Percentiles rank a stretch among this genome's conserved stretches.
These are phyloP conservation scores for Globisporangium abappressorium DNA, from an alignment of 352 stramenopile genomes.

Conservation along the genomic window DNA sequence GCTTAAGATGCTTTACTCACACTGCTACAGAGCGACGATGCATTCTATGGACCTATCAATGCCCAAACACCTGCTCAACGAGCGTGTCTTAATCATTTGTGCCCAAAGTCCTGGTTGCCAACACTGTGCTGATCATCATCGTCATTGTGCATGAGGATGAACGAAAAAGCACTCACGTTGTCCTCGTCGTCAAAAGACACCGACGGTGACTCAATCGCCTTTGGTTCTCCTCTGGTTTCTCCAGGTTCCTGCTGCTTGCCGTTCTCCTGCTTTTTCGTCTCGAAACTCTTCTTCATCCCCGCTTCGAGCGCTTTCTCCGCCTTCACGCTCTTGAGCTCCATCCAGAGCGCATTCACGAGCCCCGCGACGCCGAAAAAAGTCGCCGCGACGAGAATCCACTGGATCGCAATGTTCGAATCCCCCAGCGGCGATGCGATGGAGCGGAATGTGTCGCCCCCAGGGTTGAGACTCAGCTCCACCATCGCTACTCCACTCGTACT, in stretches of 20 bases:
- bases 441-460: constrained; percentile 58
- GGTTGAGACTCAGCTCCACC: constrained; percentile 52
- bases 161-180: constrained; percentile 30
- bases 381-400: constrained; percentile 39
- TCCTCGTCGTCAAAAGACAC: constrained; percentile 10
- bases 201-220: neutral
- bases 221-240: neutral
- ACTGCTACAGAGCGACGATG: neutral
- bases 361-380: constrained; percentile 42
- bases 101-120: neutral
- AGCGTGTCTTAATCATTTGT: constrained; percentile 1
- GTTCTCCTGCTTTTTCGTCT: neutral
- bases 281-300: neutral
- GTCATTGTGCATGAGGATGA: constrained; percentile 52
- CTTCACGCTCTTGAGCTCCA: constrained; percentile 19
- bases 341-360: constrained; percentile 54
- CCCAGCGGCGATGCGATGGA: constrained; percentile 16
- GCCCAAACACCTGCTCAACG: neutral
- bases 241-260: no score
- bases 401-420: constrained; percentile 34
- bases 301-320: constrained; percentile 3
- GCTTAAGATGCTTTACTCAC: neutral
- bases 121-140: constrained; percentile 8
- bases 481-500: constrained; percentile 13
- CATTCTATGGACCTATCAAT: neutral